phyloP scores from a whole-genome alignment of 2,329 filamentous ascomycete genomes.

The Neofusicoccum umdonicola region DNA sequence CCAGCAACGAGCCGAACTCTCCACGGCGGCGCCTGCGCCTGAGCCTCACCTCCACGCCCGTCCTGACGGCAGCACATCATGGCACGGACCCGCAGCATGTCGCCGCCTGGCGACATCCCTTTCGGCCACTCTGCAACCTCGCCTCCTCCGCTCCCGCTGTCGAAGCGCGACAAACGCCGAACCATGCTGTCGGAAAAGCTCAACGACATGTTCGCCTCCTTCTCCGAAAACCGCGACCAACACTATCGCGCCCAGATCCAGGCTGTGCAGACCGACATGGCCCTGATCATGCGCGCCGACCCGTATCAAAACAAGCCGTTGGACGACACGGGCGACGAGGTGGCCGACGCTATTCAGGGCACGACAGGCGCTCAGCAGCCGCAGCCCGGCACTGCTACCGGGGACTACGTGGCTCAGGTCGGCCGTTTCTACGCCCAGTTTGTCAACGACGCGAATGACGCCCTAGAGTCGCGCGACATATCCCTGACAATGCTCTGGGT shows the following conservation, averaged over 20 bases:
- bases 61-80: slow-evolving; percentile 23
- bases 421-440: slow-evolving; percentile 85
- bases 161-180: slow-evolving; percentile 88
- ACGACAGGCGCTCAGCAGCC: slow-evolving; percentile 42
- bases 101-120: slow-evolving; percentile 35
- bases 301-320: slow-evolving; percentile 72
- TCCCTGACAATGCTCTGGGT: slow-evolving; percentile 80
- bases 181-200: slow-evolving; percentile 79
- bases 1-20: neutral
- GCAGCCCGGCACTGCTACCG: slow-evolving; percentile 55
- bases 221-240: slow-evolving; percentile 75
- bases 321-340: slow-evolving; percentile 62
- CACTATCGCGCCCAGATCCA: slow-evolving; percentile 88
- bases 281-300: slow-evolving; percentile 79
- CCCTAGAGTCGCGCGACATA: slow-evolving; percentile 82
- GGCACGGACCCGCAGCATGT: slow-evolving; percentile 39
- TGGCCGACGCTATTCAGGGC: slow-evolving; percentile 57
- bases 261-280: slow-evolving; percentile 88
- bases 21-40: neutral
- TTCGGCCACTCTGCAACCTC: slow-evolving; percentile 39
- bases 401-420: slow-evolving; percentile 63
- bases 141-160: slow-evolving; percentile 59
- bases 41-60: neutral
- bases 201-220: slow-evolving; percentile 70
- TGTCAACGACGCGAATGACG: slow-evolving; percentile 80